phyloP scores from a whole-genome alignment of 805 yeast genomes.

The Sugiyamaella mastotermitis region DNA sequence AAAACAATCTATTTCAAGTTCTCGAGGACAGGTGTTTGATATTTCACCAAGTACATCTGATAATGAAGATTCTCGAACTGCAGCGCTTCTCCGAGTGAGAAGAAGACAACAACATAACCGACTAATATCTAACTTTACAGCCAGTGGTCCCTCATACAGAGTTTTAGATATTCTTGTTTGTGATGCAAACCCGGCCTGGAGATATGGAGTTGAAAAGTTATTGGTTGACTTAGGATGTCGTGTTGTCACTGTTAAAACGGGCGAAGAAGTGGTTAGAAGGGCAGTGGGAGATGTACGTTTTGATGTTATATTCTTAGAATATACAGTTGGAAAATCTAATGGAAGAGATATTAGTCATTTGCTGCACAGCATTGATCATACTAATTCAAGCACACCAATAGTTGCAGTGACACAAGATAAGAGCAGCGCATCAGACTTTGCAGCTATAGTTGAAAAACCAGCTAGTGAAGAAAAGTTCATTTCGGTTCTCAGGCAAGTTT shows the following conservation, averaged over 20 bases:
- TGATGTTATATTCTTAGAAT: slow-evolving; percentile 75
- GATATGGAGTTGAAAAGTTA: slow-evolving; percentile 58
- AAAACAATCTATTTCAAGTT: slow-evolving; percentile 10
- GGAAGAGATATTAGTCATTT: slow-evolving; percentile 73
- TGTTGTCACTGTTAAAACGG: slow-evolving; percentile 69
- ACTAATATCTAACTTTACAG: slow-evolving; percentile 21
- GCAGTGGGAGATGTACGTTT: slow-evolving; percentile 80
- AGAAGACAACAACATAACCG: slow-evolving; percentile 50
- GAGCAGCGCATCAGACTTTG: slow-evolving; percentile 50
- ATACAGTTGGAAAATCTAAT: slow-evolving; percentile 59
- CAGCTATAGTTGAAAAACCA: slow-evolving; percentile 73
- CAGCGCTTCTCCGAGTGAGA: slow-evolving; percentile 40
- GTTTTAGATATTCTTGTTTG: slow-evolving; percentile 68
- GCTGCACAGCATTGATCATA: slow-evolving; percentile 66
- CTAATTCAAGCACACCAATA: slow-evolving; percentile 72
- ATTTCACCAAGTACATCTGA: slow-evolving; percentile 52
- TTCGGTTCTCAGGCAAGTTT: slow-evolving; percentile 27
- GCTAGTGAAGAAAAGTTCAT: slow-evolving; percentile 33
- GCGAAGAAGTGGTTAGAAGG: slow-evolving; percentile 75
- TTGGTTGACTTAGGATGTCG: slow-evolving; percentile 70
- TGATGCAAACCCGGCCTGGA: slow-evolving; percentile 79
- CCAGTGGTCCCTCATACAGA: slow-evolving; percentile 12
- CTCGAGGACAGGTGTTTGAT: slow-evolving; percentile 22
- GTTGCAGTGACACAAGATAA: slow-evolving; percentile 68
- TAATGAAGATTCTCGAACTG: slow-evolving; percentile 48